Percentiles rank a stretch among this genome's conserved stretches.
These are phyloP conservation scores for Phytophthora meadii DNA, from an alignment of 352 stramenopile genomes.

Conservation along the genomic window DNA sequence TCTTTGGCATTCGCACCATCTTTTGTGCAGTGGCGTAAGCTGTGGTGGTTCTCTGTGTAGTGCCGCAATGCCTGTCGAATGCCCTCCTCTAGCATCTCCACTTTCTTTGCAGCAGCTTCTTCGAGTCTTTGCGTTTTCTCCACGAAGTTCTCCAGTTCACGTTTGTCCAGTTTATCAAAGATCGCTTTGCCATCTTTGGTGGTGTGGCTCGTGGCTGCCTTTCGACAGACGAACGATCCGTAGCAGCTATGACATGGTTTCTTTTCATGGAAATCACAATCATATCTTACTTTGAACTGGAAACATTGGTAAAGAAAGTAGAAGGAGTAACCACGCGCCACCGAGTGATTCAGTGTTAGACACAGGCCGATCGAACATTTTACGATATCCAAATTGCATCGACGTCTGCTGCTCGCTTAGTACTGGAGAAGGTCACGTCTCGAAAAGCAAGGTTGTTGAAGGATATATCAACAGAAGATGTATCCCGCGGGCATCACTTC, in stretches of 20 bases:
- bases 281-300: not conserved
- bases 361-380: not conserved
- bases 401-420: not conserved
- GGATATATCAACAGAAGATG: not conserved
- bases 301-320: not conserved
- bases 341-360: not conserved
- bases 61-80: slow-evolving; percentile 36
- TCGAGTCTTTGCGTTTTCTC: slow-evolving; percentile 31
- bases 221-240: not conserved
- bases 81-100: slow-evolving; percentile 58
- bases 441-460: no score
- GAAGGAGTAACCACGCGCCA: not conserved
- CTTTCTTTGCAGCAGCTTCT: slow-evolving; percentile 48
- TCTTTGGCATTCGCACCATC: not conserved
- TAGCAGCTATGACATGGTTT: not conserved
- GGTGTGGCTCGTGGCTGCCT: not conserved
- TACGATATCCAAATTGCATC: not conserved
- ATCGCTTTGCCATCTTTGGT: not conserved
- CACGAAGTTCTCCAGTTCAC: slow-evolving; percentile 37
- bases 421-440: not conserved
- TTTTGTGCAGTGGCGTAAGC: not conserved
- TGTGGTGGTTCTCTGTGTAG: slow-evolving; percentile 5
- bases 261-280: not conserved
- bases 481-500: not conserved
- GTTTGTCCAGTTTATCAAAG: slow-evolving; percentile 22